Evolutionary conservation across 2,329 filamentous ascomycete genomes (phyloP), one percentile per base, ranked within the genome.

Genomic region (Madurella fahalii): DNA sequence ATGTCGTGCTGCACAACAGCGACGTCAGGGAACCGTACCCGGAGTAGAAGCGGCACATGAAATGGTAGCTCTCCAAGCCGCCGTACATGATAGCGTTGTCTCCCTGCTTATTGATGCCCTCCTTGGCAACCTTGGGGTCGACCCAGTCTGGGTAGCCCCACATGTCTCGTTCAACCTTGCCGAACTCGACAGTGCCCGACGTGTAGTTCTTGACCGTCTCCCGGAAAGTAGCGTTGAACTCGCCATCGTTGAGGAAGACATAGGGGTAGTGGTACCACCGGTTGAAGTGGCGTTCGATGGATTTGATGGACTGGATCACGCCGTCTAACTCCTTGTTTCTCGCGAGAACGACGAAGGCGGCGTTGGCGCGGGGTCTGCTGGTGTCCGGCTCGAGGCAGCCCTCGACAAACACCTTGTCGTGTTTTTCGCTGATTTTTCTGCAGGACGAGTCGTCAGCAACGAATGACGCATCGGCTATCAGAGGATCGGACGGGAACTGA

Each of bases 1-100:
- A 47, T 11, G 13, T 2, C 9, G 5, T 16, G 4, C 15, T 16
- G 4, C 2, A 47, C 40, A 2, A 15, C 4, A 15, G n/a, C 7
- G 8, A n/a, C 25, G 17, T 12, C 9, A 9, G 8, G 3, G 2
- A 9, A 46, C 74, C 84, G 66, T 77, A 94, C 87, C 93, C 94
- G 60, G 94, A 99, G 75, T 99, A 99, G 78, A 99, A 99, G 64
- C 94, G 85, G 71, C 94, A 99, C 94, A 99, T 99, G 73, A 95
- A 87, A 68, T 99, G 94, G 69, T 99, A 99, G 74, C 92, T 96
- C 72, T 97, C 94, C 79, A 99, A 87, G 45, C 94, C 94, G 70
- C 94, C 94, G 70, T 97, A 99, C 94, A 99, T 99, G 77, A 99
- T 95, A 45, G 94, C 94, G 48, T 86, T 86, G 71, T 99, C 94